phyloP scores from a whole-genome alignment of 306 rosid species.

The Luffa acutangula region DNA sequence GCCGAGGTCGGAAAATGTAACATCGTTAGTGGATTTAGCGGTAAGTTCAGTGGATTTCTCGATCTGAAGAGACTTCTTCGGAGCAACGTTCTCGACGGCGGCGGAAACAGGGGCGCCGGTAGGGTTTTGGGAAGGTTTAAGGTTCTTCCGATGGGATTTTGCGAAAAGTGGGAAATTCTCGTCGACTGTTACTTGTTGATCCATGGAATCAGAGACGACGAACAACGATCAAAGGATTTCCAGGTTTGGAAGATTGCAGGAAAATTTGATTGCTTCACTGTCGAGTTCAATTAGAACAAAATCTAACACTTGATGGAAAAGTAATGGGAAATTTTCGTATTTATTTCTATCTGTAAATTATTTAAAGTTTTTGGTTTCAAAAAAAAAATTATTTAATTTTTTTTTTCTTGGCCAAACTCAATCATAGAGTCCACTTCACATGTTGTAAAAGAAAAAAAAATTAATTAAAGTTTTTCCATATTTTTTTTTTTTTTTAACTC shows the following conservation, averaged over 20 bases:
- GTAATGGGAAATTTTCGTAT: too few species aligned
- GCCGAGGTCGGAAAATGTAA: conserved; percentile 44
- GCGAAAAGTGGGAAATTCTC: conserved; percentile 47
- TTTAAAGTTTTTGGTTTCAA: too few species aligned
- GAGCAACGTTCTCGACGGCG: background rate
- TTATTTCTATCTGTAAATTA: too few species aligned
- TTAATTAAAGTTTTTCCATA: too few species aligned
- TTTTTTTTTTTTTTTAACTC: too few species aligned
- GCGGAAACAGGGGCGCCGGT: background rate
- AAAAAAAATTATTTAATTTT: too few species aligned
- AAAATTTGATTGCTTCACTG: background rate
- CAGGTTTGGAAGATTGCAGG: background rate
- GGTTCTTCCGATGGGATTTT: conserved; percentile 12
- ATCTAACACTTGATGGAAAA: too few species aligned
- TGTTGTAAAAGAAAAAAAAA: too few species aligned
- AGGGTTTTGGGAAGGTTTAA: conserved; percentile 13
- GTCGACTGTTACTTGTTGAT: conserved; percentile 17
- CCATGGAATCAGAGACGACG: conserved; percentile 16
- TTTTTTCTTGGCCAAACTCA: too few species aligned
- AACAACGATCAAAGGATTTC: background rate
- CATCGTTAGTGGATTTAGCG: background rate
- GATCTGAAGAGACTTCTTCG: background rate
- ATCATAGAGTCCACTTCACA: too few species aligned
- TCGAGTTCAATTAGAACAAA: background rate
- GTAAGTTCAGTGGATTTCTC: conserved; percentile 13